Conservation (phyloP, 2,329 filamentous ascomycete species). For the Pseudogymnoascus sp. region DNA sequence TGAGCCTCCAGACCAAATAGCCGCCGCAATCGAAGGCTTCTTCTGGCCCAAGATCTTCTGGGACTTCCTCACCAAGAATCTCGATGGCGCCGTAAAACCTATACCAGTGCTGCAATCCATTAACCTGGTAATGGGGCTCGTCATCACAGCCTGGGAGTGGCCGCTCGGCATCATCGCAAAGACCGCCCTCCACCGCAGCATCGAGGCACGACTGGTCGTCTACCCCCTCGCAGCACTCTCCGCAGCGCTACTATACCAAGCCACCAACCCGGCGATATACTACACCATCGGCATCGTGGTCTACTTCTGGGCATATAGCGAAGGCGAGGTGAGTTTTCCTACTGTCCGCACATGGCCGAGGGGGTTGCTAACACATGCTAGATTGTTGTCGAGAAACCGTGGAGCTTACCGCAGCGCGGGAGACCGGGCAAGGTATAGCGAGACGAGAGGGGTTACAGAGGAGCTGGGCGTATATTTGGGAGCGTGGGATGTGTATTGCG, state of each 20-base stretch:
- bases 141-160: conserved; percentile 85
- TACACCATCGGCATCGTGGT: conserved; percentile 78
- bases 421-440: background rate
- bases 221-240: conserved; percentile 72
- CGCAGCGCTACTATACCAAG: conserved; percentile 79
- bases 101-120: conserved; percentile 83
- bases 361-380: background rate
- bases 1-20: conserved; percentile 60
- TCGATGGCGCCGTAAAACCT: conserved; percentile 79
- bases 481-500: background rate
- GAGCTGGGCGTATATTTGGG: background rate
- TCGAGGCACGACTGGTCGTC: conserved; percentile 76
- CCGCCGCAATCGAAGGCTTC: conserved; percentile 75
- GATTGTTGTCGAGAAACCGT: background rate
- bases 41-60: conserved; percentile 99
- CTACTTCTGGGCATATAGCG: conserved; percentile 96
- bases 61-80: conserved; percentile 88
- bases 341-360: background rate
- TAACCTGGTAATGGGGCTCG: conserved; percentile 75
- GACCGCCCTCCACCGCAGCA: conserved; percentile 71
- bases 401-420: conserved; percentile 1
- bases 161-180: conserved; percentile 73
- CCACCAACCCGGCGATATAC: conserved; percentile 85
- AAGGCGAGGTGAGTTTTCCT: conserved; percentile 70
- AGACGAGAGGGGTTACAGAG: background rate